A percentile compares a stretch with the other conserved stretches of the same genome.
Evolutionary conservation across 441 rosid species (phyloP).

Genomic region (Codiaeum variegatum): DNA sequence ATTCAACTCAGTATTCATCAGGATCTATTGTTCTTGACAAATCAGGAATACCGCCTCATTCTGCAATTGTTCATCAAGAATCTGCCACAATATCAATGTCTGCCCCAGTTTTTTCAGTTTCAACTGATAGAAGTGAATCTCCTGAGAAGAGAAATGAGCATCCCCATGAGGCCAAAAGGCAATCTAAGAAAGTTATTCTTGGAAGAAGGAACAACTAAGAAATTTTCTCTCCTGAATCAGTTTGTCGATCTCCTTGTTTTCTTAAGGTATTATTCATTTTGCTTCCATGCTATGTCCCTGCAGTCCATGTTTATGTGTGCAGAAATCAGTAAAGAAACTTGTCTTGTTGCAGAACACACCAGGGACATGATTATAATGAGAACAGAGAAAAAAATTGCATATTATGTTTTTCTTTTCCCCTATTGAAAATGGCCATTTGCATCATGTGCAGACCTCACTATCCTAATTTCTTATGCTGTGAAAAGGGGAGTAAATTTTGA

Average conservation of each 20-base stretch:
- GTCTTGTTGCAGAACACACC: not conserved
- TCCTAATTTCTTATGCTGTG: slow-evolving; percentile 1
- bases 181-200: slow-evolving; percentile 35
- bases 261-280: slow-evolving; percentile 35
- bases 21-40: slow-evolving; percentile 19
- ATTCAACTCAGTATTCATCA: not conserved
- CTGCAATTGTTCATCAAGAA: slow-evolving; percentile 44
- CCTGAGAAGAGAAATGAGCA: slow-evolving; percentile 39
- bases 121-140: slow-evolving; percentile 52
- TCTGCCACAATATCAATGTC: slow-evolving; percentile 46
- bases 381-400: not conserved
- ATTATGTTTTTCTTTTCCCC: not conserved
- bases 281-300: slow-evolving; percentile 1
- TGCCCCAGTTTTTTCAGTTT: slow-evolving; percentile 60
- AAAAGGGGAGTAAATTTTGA: not conserved
- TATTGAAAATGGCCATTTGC: not conserved
- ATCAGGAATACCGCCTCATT: slow-evolving; percentile 43
- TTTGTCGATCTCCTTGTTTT: slow-evolving; percentile 58
- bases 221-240: slow-evolving; percentile 46
- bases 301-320: not conserved
- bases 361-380: not conserved
- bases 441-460: not conserved
- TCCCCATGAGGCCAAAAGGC: slow-evolving; percentile 30
- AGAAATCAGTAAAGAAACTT: slow-evolving; percentile 3
- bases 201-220: slow-evolving; percentile 31